A percentile compares a stretch with the other conserved stretches of the same genome.
phyloP scores from a whole-genome alignment of 768 basidiomycete species.

The Candolleomyces aberdarensis region DNA sequence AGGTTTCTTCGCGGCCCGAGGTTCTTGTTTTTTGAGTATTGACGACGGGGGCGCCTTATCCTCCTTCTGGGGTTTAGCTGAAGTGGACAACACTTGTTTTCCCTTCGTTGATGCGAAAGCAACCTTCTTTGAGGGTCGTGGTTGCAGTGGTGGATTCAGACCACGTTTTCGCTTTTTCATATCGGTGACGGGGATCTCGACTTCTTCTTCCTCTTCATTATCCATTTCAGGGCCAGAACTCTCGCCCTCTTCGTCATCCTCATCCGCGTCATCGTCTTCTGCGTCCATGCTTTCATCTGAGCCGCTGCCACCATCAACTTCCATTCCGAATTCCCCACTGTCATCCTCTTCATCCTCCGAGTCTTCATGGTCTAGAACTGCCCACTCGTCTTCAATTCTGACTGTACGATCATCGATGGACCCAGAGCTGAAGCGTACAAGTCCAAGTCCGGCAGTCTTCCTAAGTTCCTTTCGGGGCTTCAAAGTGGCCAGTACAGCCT shows the following conservation, averaged over 20 bases:
- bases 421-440: slow-evolving; percentile 50
- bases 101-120: slow-evolving; percentile 38
- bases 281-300: slow-evolving; percentile 13
- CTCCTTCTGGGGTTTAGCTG: slow-evolving; percentile 17
- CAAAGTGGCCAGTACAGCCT: slow-evolving; percentile 43
- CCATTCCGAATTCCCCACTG: slow-evolving; percentile 33
- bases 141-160: slow-evolving; percentile 19
- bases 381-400: slow-evolving; percentile 40
- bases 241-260: slow-evolving; percentile 36
- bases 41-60: slow-evolving; percentile 6
- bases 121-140: slow-evolving; percentile 49
- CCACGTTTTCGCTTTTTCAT: slow-evolving; percentile 49
- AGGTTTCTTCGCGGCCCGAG: slow-evolving; percentile 10
- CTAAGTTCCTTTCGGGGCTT: slow-evolving; percentile 66
- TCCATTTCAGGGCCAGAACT: slow-evolving; percentile 28
- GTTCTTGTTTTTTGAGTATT: slow-evolving; percentile 6
- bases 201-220: slow-evolving; percentile 27
- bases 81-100: background rate
- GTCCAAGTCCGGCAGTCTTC: slow-evolving; percentile 40
- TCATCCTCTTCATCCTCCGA: slow-evolving; percentile 28
- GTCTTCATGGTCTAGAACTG: slow-evolving; percentile 35
- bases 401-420: slow-evolving; percentile 36
- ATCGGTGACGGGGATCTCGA: slow-evolving; percentile 24
- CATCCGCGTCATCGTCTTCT: slow-evolving; percentile 31
- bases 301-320: slow-evolving; percentile 14